These are phyloP conservation scores for Amanita exitialis DNA, from an alignment of 768 basidiomycete genomes.

Conservation along the genomic window DNA sequence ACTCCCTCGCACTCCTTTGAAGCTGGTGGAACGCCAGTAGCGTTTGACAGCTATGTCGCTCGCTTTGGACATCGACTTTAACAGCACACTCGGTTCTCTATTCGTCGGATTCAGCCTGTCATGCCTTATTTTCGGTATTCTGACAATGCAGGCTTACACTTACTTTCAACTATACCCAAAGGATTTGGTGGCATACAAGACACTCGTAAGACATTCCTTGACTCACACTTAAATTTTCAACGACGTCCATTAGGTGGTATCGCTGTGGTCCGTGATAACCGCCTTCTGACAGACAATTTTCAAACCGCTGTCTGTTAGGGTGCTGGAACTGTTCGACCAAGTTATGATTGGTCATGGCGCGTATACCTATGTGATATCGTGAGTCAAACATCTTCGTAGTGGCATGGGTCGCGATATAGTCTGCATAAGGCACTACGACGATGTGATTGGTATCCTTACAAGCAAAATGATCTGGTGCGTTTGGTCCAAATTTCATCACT, in stretches of 20 bases:
- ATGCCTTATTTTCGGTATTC: slow-evolving; percentile 28
- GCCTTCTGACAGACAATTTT: not conserved
- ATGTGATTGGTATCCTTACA: slow-evolving; percentile 17
- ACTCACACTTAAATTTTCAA: not conserved
- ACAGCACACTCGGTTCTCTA: slow-evolving; percentile 28
- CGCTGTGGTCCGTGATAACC: slow-evolving; percentile 16
- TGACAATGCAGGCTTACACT: slow-evolving; percentile 25
- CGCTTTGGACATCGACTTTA: not conserved
- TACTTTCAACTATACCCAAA: slow-evolving; percentile 29
- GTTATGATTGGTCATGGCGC: slow-evolving; percentile 39
- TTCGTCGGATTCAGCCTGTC: slow-evolving; percentile 29
- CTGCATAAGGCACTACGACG: slow-evolving; percentile 24
- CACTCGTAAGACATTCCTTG: slow-evolving; percentile 17
- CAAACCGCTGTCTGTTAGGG: slow-evolving; percentile 17
- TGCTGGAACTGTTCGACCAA: slow-evolving; percentile 38
- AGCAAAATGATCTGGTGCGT: slow-evolving; percentile 26
- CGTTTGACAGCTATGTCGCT: slow-evolving; percentile 2
- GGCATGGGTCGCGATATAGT: slow-evolving; percentile 4
- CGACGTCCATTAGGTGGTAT: slow-evolving; percentile 15
- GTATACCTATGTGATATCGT: slow-evolving; percentile 49
- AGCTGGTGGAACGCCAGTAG: slow-evolving; percentile 1
- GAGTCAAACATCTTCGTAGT: slow-evolving; percentile 13
- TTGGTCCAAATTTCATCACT: not conserved
- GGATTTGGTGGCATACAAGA: slow-evolving; percentile 24
- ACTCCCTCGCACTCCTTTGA: not conserved